A percentile compares a stretch with the other conserved stretches of the same genome.
Conservation (phyloP, 2,329 filamentous ascomycete species). For the Colletotrichum simmondsii region DNA sequence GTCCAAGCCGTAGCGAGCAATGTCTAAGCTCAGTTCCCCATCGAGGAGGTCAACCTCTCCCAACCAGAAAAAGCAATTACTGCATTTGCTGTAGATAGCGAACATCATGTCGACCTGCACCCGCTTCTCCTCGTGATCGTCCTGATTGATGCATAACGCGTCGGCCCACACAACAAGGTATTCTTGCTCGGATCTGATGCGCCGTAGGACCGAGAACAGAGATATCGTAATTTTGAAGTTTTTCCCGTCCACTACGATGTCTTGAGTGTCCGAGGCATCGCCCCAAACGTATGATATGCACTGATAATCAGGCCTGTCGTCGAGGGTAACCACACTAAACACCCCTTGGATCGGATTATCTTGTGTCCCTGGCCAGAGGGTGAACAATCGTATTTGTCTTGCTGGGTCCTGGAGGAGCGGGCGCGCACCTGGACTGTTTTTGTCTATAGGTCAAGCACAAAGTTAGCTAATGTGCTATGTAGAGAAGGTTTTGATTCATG, state of each 20-base stretch:
- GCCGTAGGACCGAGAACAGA: not conserved
- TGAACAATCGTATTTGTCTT: not conserved
- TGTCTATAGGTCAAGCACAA: not conserved
- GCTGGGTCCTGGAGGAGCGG: not conserved
- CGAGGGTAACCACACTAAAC: not conserved
- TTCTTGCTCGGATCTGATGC: not conserved
- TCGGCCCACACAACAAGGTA: not conserved
- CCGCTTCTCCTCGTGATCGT: constrained; percentile 1
- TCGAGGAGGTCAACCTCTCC: not conserved
- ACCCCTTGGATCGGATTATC: not conserved
- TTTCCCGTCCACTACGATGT: not conserved
- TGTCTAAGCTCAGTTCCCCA: fast-evolving
- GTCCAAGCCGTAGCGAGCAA: not conserved
- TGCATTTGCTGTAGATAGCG: not conserved
- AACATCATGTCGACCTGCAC: constrained; percentile 20
- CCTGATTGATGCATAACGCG: constrained; percentile 9
- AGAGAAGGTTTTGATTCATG: no score
- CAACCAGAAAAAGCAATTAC: constrained; percentile 10
- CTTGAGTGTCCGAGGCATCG: not conserved
- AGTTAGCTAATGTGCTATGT: no score
- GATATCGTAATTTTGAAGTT: not conserved
- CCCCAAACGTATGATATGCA: constrained; percentile 20
- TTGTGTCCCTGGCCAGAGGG: not conserved
- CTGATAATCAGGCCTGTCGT: not conserved
- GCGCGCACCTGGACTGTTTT: not conserved